A percentile compares a stretch with the other conserved stretches of the same genome.
Evolutionary conservation across 1,284 basidiomycete species (phyloP).

Genomic region (Naganishia cerealis): DNA sequence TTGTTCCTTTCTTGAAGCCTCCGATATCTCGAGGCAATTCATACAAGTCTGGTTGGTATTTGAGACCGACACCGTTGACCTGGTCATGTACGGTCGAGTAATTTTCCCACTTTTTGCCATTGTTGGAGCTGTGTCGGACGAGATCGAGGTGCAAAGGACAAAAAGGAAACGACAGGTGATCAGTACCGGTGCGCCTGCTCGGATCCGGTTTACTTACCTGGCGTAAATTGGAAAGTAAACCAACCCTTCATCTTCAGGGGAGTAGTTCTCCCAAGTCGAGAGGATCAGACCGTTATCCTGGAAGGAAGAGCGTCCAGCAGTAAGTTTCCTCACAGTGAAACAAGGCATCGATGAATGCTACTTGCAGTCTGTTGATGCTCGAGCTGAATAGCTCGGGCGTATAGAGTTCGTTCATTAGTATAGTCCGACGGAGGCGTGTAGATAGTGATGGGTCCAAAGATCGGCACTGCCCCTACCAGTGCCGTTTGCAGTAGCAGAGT

Average conservation of each 20-base stretch:
- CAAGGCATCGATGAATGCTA: background rate
- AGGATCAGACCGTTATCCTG: constrained; percentile 29
- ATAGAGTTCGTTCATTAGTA: constrained; percentile 35
- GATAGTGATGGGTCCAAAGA: constrained; percentile 36
- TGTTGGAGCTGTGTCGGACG: constrained; percentile 6
- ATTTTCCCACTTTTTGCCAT: constrained; percentile 27
- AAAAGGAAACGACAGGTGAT: background rate
- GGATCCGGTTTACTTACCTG: constrained; percentile 7
- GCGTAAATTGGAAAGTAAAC: constrained; percentile 30
- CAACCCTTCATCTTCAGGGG: constrained; percentile 15
- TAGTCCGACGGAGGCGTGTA: constrained; percentile 37
- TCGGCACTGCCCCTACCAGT: background rate
- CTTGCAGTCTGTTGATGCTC: constrained; percentile 32
- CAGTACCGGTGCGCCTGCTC: background rate
- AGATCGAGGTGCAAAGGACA: background rate
- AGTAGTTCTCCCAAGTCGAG: constrained; percentile 39
- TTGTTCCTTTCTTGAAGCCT: constrained; percentile 44
- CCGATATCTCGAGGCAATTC: constrained; percentile 43
- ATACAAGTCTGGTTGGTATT: constrained; percentile 50
- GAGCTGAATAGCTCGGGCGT: constrained; percentile 35
- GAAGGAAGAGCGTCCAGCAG: background rate
- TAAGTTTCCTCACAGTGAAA: background rate
- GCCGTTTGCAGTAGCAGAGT: constrained; percentile 5
- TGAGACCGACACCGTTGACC: constrained; percentile 46
- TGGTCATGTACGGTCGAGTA: constrained; percentile 34